Evolutionary conservation across 2,329 filamentous ascomycete genomes (phyloP).

Genomic region (Beauveria pseudobassiana): DNA sequence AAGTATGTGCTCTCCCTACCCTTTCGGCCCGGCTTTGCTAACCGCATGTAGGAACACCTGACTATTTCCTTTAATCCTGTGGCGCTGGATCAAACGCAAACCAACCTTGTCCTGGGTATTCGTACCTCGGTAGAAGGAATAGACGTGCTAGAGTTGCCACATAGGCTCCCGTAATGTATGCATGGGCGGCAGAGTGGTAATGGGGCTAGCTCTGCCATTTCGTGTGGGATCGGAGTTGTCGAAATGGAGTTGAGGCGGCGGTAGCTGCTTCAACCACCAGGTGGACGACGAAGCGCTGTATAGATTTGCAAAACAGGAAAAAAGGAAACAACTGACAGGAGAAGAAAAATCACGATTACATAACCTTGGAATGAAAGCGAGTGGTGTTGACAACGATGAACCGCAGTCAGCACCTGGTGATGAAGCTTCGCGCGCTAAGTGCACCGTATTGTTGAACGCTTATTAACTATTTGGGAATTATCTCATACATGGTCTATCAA

Average conservation of each 20-base stretch:
- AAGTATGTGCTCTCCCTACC: slow-evolving; percentile 43
- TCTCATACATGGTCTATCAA: not conserved
- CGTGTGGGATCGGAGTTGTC: not conserved
- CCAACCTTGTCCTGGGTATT: not conserved
- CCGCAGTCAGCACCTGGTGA: not conserved
- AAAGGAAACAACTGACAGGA: slow-evolving; percentile 16
- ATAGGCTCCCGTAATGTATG: slow-evolving; percentile 22
- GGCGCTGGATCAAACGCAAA: slow-evolving; percentile 12
- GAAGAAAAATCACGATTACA: slow-evolving; percentile 17
- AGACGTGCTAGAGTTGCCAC: slow-evolving; percentile 16
- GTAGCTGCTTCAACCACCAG: not conserved
- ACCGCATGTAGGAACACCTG: slow-evolving; percentile 61
- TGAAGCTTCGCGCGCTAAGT: not conserved
- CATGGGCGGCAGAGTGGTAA: slow-evolving; percentile 14
- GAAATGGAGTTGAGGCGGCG: not conserved
- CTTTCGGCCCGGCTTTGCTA: not conserved
- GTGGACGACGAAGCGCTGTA: slow-evolving; percentile 2
- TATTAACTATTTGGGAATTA: not conserved
- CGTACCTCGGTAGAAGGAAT: slow-evolving; percentile 12
- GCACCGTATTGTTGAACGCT: not conserved
- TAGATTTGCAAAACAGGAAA: slow-evolving; percentile 11
- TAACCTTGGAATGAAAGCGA: not conserved
- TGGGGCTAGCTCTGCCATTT: not conserved
- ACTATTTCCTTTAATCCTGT: slow-evolving; percentile 85
- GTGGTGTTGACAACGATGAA: not conserved